Evolutionary conservation across 2,329 filamentous ascomycete genomes (phyloP), one percentile per base, ranked within the genome.

Genomic region (Phaeosphaeria sp.): DNA sequence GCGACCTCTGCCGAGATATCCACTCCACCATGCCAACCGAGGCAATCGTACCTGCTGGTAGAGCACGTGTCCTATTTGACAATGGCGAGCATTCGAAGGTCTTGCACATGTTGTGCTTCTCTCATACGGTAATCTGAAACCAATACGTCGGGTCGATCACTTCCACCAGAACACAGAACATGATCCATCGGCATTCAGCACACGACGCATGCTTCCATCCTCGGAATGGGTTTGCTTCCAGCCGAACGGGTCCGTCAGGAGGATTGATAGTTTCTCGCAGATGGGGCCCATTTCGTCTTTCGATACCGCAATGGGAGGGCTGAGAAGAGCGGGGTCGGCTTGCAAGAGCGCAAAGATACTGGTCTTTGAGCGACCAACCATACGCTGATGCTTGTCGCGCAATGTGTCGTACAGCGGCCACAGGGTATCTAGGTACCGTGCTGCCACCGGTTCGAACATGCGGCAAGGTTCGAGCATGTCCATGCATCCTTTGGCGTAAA

Each of bases 241-340:
- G 8, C 74, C 74, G 51, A 77, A 78, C 6, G 74, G 75, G 57
- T 78, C 74, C 1, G 64, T 72, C 2, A 78, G 66, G 21, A 78
- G 59, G 4, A 63, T 22, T 1, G 68, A 73, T 15, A 78, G 58
- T 58, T 75, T 76, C 57, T 74, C 72, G 1, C 70, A 69, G n/a
- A 76, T 73, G 0, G 74, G 72, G 2, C 68, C 68, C 60, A 77
- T 72, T 51, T 77, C 74, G 24, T 63, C 56, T 55, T 66, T 74
- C 2, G 68, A 74, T 2, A 76, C 67, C 0, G 69, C 66, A 27
- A 76, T 63, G 0, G 66, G 65, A 9, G 73, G 71, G 43, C 69
- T 73, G 49, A 71, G 45, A 13, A 51, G 60, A 20, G 53, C 66
- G 1, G 69, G 57, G 40, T 74, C 68, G 11, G 66, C 53, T 43